Percentiles rank a stretch among this genome's conserved stretches.
phyloP scores from a whole-genome alignment of 495 filamentous ascomycete genomes.

The Cercophora scortea region DNA sequence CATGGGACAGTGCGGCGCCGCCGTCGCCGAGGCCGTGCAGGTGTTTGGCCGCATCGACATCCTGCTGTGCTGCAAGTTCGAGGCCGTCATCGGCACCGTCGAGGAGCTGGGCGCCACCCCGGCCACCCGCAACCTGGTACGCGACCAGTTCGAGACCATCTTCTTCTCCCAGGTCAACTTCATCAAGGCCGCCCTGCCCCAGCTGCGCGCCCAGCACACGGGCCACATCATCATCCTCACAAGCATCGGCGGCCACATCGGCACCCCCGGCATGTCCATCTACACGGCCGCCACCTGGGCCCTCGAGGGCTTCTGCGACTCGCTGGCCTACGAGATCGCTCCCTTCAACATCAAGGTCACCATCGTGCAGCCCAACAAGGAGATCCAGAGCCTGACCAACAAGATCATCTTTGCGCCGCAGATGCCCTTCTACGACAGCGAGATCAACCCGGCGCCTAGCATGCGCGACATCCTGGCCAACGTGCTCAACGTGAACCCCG shows the following conservation, averaged over 20 bases:
- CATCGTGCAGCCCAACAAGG: constrained; percentile 80
- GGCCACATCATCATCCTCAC: constrained; percentile 89
- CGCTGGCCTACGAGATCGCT: constrained; percentile 90
- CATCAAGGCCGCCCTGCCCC: constrained; percentile 81
- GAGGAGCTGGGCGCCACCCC: constrained; percentile 77
- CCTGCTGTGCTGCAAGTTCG: constrained; percentile 76
- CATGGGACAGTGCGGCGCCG: constrained; percentile 63
- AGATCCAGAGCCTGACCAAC: constrained; percentile 78
- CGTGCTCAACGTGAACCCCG: constrained; percentile 52
- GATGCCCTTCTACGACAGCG: constrained; percentile 62
- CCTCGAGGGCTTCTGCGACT: constrained; percentile 96
- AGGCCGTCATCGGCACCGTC: constrained; percentile 84
- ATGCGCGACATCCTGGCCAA: constrained; percentile 73
- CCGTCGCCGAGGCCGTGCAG: constrained; percentile 76
- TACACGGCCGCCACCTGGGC: constrained; percentile 93
- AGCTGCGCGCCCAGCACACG: constrained; percentile 65
- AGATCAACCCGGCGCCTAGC: constrained; percentile 68
- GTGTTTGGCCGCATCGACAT: constrained; percentile 85
- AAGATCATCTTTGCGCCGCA: constrained; percentile 75
- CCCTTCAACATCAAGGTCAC: constrained; percentile 96
- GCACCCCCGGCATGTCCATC: constrained; percentile 83
- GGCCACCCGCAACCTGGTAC: constrained; percentile 67
- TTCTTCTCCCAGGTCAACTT: constrained; percentile 95
- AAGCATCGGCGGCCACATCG: constrained; percentile 85
- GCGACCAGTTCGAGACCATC: constrained; percentile 87